These are phyloP conservation scores for Liquidambar formosana DNA, from an alignment of 164 flowering plant species.

Conservation along the genomic window DNA sequence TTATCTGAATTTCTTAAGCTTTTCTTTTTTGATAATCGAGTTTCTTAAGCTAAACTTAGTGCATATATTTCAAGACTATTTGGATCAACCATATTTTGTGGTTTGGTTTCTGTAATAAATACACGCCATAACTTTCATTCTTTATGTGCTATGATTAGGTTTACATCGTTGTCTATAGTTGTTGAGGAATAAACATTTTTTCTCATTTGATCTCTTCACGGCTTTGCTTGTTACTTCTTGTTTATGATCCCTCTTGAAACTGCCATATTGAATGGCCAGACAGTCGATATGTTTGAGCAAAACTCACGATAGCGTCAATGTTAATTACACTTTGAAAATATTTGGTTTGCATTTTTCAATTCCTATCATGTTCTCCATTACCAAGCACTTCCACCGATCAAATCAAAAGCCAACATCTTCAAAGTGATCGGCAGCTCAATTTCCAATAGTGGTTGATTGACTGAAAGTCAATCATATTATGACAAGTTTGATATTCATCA, in stretches of 20 bases:
- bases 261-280: no score
- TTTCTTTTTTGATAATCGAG: no score
- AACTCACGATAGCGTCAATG: background rate
- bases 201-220: background rate
- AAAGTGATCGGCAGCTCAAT: slow-evolving; percentile 16
- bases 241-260: no score
- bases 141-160: slow-evolving; percentile 5
- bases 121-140: slow-evolving; percentile 4
- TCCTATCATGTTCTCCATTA: slow-evolving; percentile 7
- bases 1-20: no score
- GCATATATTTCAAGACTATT: no score
- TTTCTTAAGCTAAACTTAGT: no score
- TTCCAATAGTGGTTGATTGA: slow-evolving; percentile 9
- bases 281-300: background rate
- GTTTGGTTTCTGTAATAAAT: background rate
- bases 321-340: background rate
- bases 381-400: background rate
- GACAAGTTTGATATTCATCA: background rate
- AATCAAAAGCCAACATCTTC: slow-evolving; percentile 7
- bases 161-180: background rate
- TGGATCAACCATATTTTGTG: slow-evolving; percentile 5
- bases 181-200: background rate
- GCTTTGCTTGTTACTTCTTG: no score
- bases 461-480: slow-evolving; percentile 1
- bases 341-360: background rate